These are phyloP conservation scores for Neckera pumila DNA, from an alignment of 225 moss, liverwort and hornwort genomes.

Conservation along the genomic window DNA sequence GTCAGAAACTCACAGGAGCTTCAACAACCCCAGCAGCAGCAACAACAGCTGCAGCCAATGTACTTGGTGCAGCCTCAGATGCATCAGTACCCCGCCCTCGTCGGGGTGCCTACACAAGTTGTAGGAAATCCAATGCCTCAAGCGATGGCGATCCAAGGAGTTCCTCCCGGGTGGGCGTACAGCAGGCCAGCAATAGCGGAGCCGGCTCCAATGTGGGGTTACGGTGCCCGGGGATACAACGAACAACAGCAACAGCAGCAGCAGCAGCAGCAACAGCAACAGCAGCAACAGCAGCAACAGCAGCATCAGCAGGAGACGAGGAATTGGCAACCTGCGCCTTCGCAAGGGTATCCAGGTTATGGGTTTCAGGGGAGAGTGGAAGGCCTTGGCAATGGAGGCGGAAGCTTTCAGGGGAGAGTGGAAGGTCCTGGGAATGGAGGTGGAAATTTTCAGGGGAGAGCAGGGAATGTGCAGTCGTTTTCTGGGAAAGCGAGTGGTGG, in stretches of 20 bases:
- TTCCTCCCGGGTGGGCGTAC: conserved; percentile 22
- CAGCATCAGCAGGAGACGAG: background rate
- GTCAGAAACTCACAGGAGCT: conserved; percentile 11
- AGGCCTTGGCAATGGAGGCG: background rate
- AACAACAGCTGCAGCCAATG: conserved; percentile 15
- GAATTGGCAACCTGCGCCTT: conserved; percentile 18
- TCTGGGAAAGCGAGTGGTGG: background rate
- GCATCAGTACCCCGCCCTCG: conserved; percentile 19
- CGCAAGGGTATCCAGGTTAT: background rate
- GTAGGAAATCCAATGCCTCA: conserved; percentile 25
- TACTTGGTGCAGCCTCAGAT: conserved; percentile 34
- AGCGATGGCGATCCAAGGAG: conserved; percentile 21
- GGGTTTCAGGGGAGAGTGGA: background rate
- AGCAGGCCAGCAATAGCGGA: conserved; percentile 6
- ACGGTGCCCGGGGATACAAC: background rate
- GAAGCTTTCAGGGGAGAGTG: background rate
- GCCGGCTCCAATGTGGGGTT: conserved; percentile 18
- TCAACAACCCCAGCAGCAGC: background rate
- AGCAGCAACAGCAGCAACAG: conserved; percentile 1
- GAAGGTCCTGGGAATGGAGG: background rate
- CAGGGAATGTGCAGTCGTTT: conserved; percentile 5
- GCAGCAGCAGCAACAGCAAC: background rate
- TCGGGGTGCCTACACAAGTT: conserved; percentile 29
- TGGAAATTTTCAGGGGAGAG: conserved; percentile 1
- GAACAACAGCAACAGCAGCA: background rate